Percentiles rank a stretch among this genome's conserved stretches.
These are phyloP conservation scores for Vitis hybrid DNA, from an alignment of 177 flowering plant species.

Conservation along the genomic window DNA sequence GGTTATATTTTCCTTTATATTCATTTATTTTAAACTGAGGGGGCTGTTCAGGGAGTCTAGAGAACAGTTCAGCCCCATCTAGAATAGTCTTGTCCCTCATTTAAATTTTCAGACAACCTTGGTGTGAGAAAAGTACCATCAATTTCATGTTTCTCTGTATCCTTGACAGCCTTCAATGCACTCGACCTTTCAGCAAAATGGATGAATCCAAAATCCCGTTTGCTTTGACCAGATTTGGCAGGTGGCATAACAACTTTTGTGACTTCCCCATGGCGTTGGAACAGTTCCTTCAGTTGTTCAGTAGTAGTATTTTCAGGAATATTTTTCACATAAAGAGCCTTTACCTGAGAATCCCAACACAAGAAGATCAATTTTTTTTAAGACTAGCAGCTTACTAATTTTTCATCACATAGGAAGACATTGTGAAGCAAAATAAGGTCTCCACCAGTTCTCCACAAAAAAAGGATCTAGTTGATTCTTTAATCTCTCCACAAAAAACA, in stretches of 20 bases:
- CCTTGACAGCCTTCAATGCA: slow-evolving; percentile 93
- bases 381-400: background rate
- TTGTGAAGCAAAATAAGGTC: background rate
- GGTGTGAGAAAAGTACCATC: slow-evolving; percentile 51
- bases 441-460: background rate
- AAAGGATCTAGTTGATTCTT: no score
- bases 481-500: no score
- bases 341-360: slow-evolving; percentile 57
- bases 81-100: background rate
- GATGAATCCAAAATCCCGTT: slow-evolving; percentile 87
- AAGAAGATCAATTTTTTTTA: background rate
- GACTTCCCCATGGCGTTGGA: slow-evolving; percentile 89
- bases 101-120: background rate
- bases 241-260: slow-evolving; percentile 93
- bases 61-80: no score
- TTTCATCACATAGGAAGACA: background rate
- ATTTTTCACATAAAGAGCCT: slow-evolving; percentile 95
- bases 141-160: slow-evolving; percentile 85
- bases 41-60: no score
- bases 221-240: slow-evolving; percentile 73
- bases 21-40: no score
- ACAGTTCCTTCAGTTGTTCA: slow-evolving; percentile 84
- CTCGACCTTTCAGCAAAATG: slow-evolving; percentile 94
- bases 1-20: no score
- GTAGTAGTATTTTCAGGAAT: slow-evolving; percentile 75